phyloP scores from a whole-genome alignment of 129 eudicot genomes.

The Tagetes patula region DNA sequence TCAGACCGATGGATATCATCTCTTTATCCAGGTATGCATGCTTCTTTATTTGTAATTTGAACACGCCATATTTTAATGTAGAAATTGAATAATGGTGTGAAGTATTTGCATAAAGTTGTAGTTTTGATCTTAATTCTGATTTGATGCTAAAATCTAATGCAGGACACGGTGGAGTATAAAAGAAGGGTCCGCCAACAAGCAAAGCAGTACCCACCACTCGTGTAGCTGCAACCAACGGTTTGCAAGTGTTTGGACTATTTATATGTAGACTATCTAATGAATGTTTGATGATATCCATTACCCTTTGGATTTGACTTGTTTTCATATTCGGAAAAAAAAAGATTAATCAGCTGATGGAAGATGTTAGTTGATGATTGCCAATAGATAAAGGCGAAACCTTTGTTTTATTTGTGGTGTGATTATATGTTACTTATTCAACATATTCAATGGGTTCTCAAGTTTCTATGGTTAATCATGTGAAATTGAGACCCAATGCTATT shows the following conservation, averaged over 20 bases:
- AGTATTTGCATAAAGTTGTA: background rate
- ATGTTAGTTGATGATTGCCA: constrained; percentile 33
- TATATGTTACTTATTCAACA: constrained; percentile 10
- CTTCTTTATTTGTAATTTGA: background rate
- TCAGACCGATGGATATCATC: constrained; percentile 84
- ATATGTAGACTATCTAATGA: constrained; percentile 26
- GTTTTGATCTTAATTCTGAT: constrained; percentile 8
- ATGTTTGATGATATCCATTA: constrained; percentile 16
- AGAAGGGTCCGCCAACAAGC: constrained; percentile 76
- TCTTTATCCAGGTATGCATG: constrained; percentile 74
- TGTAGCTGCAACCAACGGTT: constrained; percentile 33
- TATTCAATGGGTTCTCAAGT: constrained; percentile 8
- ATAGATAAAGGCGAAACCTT: constrained; percentile 17
- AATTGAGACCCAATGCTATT: constrained; percentile 10
- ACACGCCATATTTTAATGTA: background rate
- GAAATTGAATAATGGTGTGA: background rate
- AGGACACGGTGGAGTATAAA: constrained; percentile 78
- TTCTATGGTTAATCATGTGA: constrained; percentile 20
- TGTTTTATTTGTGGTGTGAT: constrained; percentile 31
- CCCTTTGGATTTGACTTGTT: constrained; percentile 30
- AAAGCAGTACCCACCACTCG: constrained; percentile 66
- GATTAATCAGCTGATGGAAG: constrained; percentile 23
- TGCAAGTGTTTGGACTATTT: constrained; percentile 21
- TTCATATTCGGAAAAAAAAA: constrained; percentile 24
- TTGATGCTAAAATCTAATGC: constrained; percentile 24